Evolutionary conservation across 1,139 yeast species (phyloP).

Genomic region (Geotrichum reessii): DNA sequence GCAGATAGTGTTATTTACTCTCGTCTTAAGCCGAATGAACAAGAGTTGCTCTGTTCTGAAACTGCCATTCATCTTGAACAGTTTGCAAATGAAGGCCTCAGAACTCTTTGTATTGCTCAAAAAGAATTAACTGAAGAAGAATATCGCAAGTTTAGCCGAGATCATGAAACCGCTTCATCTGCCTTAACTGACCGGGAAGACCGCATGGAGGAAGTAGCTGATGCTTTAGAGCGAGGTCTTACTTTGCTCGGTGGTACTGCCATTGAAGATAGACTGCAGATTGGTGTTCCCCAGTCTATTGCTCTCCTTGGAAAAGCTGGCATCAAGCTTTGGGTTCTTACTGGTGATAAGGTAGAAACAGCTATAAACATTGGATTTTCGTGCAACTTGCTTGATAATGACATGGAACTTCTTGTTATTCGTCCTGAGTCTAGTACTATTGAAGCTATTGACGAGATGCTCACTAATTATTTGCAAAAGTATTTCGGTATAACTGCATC

Average conservation of each 20-base stretch:
- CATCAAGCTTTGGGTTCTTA: constrained; percentile 88
- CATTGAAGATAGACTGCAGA: constrained; percentile 88
- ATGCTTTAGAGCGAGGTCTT: constrained; percentile 67
- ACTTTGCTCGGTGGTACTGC: constrained; percentile 88
- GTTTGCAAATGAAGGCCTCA: constrained; percentile 88
- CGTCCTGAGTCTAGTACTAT: constrained; percentile 37
- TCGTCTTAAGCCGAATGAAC: constrained; percentile 43
- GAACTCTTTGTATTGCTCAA: constrained; percentile 89
- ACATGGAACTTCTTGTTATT: constrained; percentile 79
- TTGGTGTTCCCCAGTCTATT: constrained; percentile 91
- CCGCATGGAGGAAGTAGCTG: constrained; percentile 65
- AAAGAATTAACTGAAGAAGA: constrained; percentile 57
- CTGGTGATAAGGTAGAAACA: constrained; percentile 95
- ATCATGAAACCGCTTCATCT: constrained; percentile 65
- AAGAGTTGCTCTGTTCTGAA: constrained; percentile 14
- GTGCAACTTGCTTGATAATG: constrained; percentile 77
- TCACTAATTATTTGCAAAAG: constrained; percentile 53
- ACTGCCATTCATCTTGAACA: constrained; percentile 82
- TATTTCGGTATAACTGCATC: constrained; percentile 62
- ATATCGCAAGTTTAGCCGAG: constrained; percentile 60
- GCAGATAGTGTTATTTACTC: constrained; percentile 95
- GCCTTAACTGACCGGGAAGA: constrained; percentile 73
- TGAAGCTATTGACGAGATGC: constrained; percentile 47
- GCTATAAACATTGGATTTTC: constrained; percentile 96
- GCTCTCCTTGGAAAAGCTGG: constrained; percentile 79